Evolutionary conservation across 2,329 filamentous ascomycete species (phyloP).

Genomic region (Diaporthe sp.): DNA sequence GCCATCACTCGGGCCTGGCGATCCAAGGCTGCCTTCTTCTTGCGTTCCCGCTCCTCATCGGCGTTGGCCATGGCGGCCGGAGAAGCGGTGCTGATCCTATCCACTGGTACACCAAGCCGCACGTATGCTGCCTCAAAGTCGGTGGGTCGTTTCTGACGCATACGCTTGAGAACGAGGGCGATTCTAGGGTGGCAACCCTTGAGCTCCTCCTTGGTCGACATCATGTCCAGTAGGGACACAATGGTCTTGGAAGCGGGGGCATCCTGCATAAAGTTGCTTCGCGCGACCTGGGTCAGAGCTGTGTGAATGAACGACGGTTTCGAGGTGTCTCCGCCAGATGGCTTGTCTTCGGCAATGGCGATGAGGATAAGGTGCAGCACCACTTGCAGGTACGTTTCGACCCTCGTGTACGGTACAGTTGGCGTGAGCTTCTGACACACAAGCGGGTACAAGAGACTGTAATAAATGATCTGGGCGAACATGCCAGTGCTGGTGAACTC

Average conservation of each 20-base stretch:
- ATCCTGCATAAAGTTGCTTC: slow-evolving; percentile 72
- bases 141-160: slow-evolving; percentile 85
- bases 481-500: slow-evolving; percentile 86
- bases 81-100: slow-evolving; percentile 85
- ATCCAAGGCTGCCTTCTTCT: slow-evolving; percentile 91
- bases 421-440: slow-evolving; percentile 78
- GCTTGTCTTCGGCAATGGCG: slow-evolving; percentile 85
- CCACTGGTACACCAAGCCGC: slow-evolving; percentile 76
- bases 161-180: slow-evolving; percentile 82
- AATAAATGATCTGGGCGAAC: slow-evolving; percentile 92
- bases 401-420: slow-evolving; percentile 82
- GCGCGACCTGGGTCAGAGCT: slow-evolving; percentile 75
- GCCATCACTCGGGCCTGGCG: slow-evolving; percentile 96
- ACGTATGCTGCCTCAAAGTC: slow-evolving; percentile 79
- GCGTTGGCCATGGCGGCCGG: slow-evolving; percentile 77
- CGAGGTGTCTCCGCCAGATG: slow-evolving; percentile 66
- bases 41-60: slow-evolving; percentile 82
- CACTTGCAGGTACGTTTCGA: slow-evolving; percentile 93
- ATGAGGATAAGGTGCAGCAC: slow-evolving; percentile 90
- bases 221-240: slow-evolving; percentile 72
- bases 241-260: slow-evolving; percentile 72
- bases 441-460: slow-evolving; percentile 85
- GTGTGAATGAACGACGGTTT: slow-evolving; percentile 79
- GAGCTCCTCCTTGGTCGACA: slow-evolving; percentile 79
- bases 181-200: slow-evolving; percentile 89